Evolutionary conservation across 2,329 filamentous ascomycete genomes (phyloP), one percentile per base, ranked within the genome.

Genomic region (Cercospora zeina): DNA sequence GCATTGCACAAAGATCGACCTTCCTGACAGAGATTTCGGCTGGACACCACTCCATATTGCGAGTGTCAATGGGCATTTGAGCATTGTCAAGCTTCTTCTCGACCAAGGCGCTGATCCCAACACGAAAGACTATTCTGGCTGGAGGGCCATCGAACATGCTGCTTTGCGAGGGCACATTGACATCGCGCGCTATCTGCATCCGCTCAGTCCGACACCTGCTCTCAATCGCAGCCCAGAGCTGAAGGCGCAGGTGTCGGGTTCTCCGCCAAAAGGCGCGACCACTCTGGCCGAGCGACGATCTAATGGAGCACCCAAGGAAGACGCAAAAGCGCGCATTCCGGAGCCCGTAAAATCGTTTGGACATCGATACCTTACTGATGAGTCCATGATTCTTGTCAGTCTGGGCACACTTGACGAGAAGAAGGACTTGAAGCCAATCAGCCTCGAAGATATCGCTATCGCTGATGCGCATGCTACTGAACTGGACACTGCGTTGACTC

Each of bases 31-130:
- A 58, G 89, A 89, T 0, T 97, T 96, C 72, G 87, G 89, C 2
- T 99, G 95, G 93, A 97, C 95, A 0, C 91, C 95, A n/a, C 80
- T 99, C 11, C 95, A 96, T 72, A 89, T 96, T 66, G 91, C 93
- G 9, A 90, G 89, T 58, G 93, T 97, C 2, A 93, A 99, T 71
- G 93, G 93, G 0, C 89, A 92, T 67, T 76, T 91, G 10, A 77
- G 83, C 0, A 85, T 96, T 42, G 90, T 90, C 0, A 83, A 92
- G 71, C 80, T 95, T 24, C 81, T 99, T 4, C 84, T 96, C 42
- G 84, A 88, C 54, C 88, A 89, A 21, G 91, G 91, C 1, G 91
- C 91, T 0, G 86, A 96, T 62, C 78, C 91, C 2, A 87, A 88
- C 61, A 87, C 85, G 62, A 79, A 82, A 5, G 95, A 99, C 75